Evolutionary conservation across 148 eudicot genomes (phyloP), one percentile per base, ranked within the genome.

Genomic region (Heliosperma pusillum): DNA sequence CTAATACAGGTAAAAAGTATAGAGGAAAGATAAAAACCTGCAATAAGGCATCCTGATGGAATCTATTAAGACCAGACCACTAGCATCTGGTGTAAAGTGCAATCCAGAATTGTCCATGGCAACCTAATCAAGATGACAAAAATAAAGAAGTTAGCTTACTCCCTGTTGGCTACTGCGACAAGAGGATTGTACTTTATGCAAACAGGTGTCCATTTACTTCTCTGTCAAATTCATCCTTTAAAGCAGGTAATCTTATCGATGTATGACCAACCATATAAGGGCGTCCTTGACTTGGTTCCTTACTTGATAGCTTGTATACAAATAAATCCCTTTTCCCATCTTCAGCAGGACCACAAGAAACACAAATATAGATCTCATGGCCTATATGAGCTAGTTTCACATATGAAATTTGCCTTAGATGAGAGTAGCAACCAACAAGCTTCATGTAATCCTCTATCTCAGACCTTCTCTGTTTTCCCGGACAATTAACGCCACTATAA

Each of bases 61-160:
- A 81, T 90, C 86, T 63, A 80, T 77, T 22, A 92, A 64, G 77
- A 92, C 92, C 50, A 95, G 89, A 64, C 82, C 78, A 66, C 81
- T 80, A 22, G 87, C 93, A 82, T 87, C 88, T 76, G 97, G 97
- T 59, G 96, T 85, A 66, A 95, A 83, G 76, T 92, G 92, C 80
- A 95, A 69, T 76, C 86, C 81, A 73, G 84, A 79, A 56, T 82
- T 87, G 71, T 86, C 93, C 68, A 81, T 59, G 77, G 85, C 77
- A 82, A 87, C 83, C 98, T 95, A 82, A 83, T 71, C 67, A 80
- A 47, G 36, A 59, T 81, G 74, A 81, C 59, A 36, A 26, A 72
- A 72, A 52, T 25, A 52, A 53, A 66, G 33, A 7, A 73, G 62
- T 64, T 59, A 78, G 73, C 70, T 47, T 66, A 53, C 42, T 26